phyloP scores from a whole-genome alignment of 2,329 filamentous ascomycete genomes.

The Aspergillus hortae region DNA sequence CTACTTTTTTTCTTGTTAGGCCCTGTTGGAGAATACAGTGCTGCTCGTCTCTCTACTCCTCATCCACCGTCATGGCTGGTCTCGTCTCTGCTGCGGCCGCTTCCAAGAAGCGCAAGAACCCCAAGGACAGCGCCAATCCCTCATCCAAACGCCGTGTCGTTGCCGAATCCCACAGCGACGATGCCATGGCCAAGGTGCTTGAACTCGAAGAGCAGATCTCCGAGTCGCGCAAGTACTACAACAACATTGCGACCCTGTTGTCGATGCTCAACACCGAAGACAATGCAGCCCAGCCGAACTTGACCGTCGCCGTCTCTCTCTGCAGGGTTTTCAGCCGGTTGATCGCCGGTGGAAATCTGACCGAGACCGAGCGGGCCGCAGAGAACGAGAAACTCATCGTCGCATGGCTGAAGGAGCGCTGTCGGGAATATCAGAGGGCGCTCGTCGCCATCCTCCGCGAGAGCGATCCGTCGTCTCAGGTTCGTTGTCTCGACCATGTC shows the following conservation, averaged over 20 bases:
- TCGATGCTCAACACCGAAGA: constrained; percentile 53
- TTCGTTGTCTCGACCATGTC: constrained; percentile 15
- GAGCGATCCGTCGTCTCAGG: constrained; percentile 56
- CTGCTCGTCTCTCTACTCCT: constrained; percentile 1
- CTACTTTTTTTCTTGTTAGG: too few relatives aligned
- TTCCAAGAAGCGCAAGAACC: constrained; percentile 41
- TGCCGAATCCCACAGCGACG: constrained; percentile 46
- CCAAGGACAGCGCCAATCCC: constrained; percentile 30
- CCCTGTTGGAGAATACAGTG: background rate
- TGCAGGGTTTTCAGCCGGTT: constrained; percentile 84
- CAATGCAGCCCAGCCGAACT: constrained; percentile 53
- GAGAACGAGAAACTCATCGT: constrained; percentile 73
- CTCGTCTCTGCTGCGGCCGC: constrained; percentile 16
- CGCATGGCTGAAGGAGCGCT: constrained; percentile 72
- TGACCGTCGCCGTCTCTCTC: constrained; percentile 72
- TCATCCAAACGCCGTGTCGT: constrained; percentile 46
- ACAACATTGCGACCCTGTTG: constrained; percentile 76
- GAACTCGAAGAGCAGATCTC: constrained; percentile 75
- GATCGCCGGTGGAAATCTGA: constrained; percentile 68
- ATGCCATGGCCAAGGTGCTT: constrained; percentile 64
- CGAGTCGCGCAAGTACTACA: constrained; percentile 85
- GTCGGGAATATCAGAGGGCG: constrained; percentile 65
- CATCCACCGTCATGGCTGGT: constrained; percentile 25
- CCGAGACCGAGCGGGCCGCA: constrained; percentile 60
- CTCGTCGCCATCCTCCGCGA: constrained; percentile 60